Evolutionary conservation across 192 early-diverging fungal genomes (phyloP), one percentile per base, ranked within the genome.

Genomic region (Jimgerdemannia flammicorona): DNA sequence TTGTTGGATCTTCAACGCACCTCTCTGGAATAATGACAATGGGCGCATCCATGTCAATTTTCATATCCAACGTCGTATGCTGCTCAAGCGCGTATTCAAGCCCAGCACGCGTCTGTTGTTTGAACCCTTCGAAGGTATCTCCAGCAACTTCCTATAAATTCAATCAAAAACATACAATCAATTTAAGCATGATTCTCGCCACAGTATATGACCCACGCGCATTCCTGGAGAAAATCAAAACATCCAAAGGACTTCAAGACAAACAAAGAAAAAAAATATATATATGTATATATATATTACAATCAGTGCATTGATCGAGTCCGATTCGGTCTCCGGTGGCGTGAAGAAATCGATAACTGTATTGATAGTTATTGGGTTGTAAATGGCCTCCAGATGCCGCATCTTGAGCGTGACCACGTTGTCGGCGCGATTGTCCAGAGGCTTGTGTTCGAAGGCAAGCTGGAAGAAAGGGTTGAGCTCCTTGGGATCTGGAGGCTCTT

Each of bases 11-110:
- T 4, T 59, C 14, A 6, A 83, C 79, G 42, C 83, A 87, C 78
- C 88, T 84, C 74, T 93, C 89, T 1, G 96, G 97, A 39, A 99
- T 87, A 18, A 98, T 86, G 84, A 99, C 90, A 65, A 98, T 93
- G 3, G 98, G 98, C 3, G 98, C 98, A 76, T 97, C 95, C 82
- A 97, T 90, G 73, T 99, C 97, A n/a, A 99, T 89, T 64, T 93
- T 90, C 9, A 98, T 81, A 82, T 97, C 95, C 3, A 96, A 75
- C 3, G 96, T 95, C 69, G 93, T 96, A 83, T 98, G 95, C 75
- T 94, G 89, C 63, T 91, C 92, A 70, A 99, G 77, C 3, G 94
- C 95, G 82, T 90, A 93, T 72, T 83, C 85, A 3, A 99, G 79
- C 3, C 93, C 95, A 4, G 94, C 94, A 63, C 92, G 80, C 6